Evolutionary conservation across 2,329 filamentous ascomycete species (phyloP).

Genomic region (Cladophialophora yegresii): DNA sequence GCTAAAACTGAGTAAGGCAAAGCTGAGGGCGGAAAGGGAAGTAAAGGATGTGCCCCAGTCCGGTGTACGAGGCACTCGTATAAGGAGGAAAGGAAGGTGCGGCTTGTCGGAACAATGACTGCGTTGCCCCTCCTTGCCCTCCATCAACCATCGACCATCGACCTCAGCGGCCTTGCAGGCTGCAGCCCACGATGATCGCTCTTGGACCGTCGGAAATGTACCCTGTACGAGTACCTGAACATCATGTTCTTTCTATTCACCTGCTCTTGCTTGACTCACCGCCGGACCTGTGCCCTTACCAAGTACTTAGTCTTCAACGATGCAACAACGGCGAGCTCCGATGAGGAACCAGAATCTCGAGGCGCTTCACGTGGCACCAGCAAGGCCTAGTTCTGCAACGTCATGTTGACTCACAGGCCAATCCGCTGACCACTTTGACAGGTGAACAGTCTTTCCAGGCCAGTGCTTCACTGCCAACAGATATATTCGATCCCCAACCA

Average conservation of each 20-base stretch:
- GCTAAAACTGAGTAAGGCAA: no score
- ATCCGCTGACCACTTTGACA: slow-evolving; percentile 2
- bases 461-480: slow-evolving; percentile 6
- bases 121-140: no score
- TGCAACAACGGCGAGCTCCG: slow-evolving; percentile 15
- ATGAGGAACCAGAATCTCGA: background rate
- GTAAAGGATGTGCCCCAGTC: no score
- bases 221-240: background rate
- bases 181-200: background rate
- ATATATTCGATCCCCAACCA: background rate
- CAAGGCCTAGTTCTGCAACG: slow-evolving; percentile 12
- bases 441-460: background rate
- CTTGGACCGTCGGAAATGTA: slow-evolving; percentile 1
- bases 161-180: background rate
- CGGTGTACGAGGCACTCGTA: no score
- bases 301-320: background rate
- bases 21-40: no score
- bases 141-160: background rate
- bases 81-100: no score
- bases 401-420: slow-evolving; percentile 29
- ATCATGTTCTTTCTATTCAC: background rate
- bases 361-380: slow-evolving; percentile 19
- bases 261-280: background rate
- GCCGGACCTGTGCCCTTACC: background rate
- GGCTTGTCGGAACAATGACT: no score